Base-by-base conservation (phyloP, 2,329 filamentous ascomycete species). In the Colletotrichum abscissum region DNA sequence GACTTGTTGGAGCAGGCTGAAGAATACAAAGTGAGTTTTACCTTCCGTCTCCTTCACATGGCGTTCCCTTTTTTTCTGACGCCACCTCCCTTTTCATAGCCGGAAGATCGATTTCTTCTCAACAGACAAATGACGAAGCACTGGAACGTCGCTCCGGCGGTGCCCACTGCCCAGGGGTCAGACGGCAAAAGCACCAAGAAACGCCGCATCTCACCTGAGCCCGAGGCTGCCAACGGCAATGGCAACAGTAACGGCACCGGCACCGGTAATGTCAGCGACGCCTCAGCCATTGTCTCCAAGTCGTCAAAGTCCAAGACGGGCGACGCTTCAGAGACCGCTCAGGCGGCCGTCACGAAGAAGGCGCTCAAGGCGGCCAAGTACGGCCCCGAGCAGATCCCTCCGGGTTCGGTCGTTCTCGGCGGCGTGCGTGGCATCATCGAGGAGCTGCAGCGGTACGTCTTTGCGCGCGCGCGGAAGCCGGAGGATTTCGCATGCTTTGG, bases 71-170 rank as follows among this genome's bases (percentile, higher is more conserved):
- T 16, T 42, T 42, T 42, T 42, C 14, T 42, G 26, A 30, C 54
- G 2, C n/a, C 62, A 42, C 38, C 14, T 16, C 46, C n/a, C 5
- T 16, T 4, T 2, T 19, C 42, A 19, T 75, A 78, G 4, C 78
- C 78, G 1, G 81, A 84, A 42, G 82, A 83, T 19, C 78, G 83
- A 4, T 85, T 84, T 56, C 73, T 84, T 30, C 80, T 86, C 11
- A 86, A 86, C 56, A 77, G 80, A 22, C 84, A 86, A 69, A 79
- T 86, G 79, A 83, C 81, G 2, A 84, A 83, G 70, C 79, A 82
- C 46, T 86, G 85, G 84, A 79, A 81, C 38, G 74, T 77, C 52
- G 30, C 67, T 9, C 69, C 69, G 22, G 60, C 56, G n/a, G 57
- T 67, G 28, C 60, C 73, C 22, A 67, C 67, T 7, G 69, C 74